Evolutionary conservation across 148 eudicot species (phyloP), one percentile per base, ranked within the genome.

Genomic region (Camellia sinensis): DNA sequence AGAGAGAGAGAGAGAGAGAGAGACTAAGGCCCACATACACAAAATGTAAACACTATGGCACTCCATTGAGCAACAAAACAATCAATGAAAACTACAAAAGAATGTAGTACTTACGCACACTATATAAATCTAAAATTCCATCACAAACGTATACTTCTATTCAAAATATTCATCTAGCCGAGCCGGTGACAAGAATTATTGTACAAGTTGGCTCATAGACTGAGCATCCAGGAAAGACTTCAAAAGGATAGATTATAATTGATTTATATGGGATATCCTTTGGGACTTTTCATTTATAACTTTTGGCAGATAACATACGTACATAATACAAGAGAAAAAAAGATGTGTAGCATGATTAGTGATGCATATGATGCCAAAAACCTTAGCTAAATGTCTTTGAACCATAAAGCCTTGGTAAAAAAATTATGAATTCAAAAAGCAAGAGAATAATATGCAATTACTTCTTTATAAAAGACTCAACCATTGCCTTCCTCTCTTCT

Each of bases 401-500:
- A 70, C 44, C 21, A 61, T 3, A 29, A 54, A 37, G 40, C 19
- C 54, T 29, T 10, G 54, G 45, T 67, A 67, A 59, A 29, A 64
- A 18, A 5, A 46, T 41, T 44, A 63, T 5, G 41, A 70, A 66
- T 9, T 45, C 44, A 41, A 66, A 66, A 67, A 29, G 37, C 19
- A 67, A 67, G 29, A 56, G 18, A 7, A 67, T 7, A 8, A 22
- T 52, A 64, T 15, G 11, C 11, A 48, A 69, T 82, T 89, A 95
- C 98, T 86, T 89, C 78, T 92, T 92, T 78, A 95, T 88, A 77
- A 92, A 95, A 79, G 97, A 86, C 82, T 93, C 97, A 59, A 89
- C 89, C 94, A 95, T 83, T 56, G 83, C 70, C 87, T 95, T 95
- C 85, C 99, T 84, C 85, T 95, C 97, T 86, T 95, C 97, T 83